phyloP scores from a whole-genome alignment of 352 stramenopile genomes.

The Albugo laibachii region DNA sequence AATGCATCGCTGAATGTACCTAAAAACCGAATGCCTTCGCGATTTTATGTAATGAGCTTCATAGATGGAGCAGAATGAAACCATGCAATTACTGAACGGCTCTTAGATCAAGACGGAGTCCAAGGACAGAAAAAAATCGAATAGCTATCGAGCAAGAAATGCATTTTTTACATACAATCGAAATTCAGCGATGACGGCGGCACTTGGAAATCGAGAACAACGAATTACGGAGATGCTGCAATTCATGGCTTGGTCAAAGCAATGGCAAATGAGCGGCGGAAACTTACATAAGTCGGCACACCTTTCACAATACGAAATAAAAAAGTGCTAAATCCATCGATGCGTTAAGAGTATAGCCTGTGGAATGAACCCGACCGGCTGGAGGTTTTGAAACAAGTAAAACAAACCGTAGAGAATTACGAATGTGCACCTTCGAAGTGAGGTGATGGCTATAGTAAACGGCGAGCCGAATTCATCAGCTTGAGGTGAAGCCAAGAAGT shows the following conservation, averaged over 20 bases:
- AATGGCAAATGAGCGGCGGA: constrained; percentile 85
- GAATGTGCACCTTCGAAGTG: constrained; percentile 71
- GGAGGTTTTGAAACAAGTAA: constrained; percentile 83
- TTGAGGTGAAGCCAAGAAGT: constrained; percentile 54
- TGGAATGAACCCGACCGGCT: constrained; percentile 33
- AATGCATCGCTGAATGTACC: constrained; percentile 78
- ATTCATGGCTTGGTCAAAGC: constrained; percentile 77
- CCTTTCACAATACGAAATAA: constrained; percentile 76
- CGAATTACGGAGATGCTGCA: constrained; percentile 78
- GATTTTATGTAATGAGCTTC: constrained; percentile 86
- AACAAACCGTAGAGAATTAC: constrained; percentile 87
- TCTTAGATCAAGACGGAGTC: constrained; percentile 11
- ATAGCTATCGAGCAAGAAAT: constrained; percentile 63
- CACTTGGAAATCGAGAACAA: constrained; percentile 51
- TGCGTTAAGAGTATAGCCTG: constrained; percentile 30
- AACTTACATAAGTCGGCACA: constrained; percentile 75
- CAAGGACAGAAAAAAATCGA: constrained; percentile 19
- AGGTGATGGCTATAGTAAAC: constrained; percentile 85
- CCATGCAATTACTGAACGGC: constrained; percentile 41
- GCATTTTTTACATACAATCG: constrained; percentile 76
- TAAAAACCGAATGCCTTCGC: constrained; percentile 73
- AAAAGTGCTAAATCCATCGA: constrained; percentile 76
- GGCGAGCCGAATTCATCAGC: constrained; percentile 85
- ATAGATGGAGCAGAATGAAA: constrained; percentile 80
- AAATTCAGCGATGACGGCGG: constrained; percentile 71